phyloP scores from a whole-genome alignment of 176 grass and related monocot genomes.

The Echinochloa phyllopogon region DNA sequence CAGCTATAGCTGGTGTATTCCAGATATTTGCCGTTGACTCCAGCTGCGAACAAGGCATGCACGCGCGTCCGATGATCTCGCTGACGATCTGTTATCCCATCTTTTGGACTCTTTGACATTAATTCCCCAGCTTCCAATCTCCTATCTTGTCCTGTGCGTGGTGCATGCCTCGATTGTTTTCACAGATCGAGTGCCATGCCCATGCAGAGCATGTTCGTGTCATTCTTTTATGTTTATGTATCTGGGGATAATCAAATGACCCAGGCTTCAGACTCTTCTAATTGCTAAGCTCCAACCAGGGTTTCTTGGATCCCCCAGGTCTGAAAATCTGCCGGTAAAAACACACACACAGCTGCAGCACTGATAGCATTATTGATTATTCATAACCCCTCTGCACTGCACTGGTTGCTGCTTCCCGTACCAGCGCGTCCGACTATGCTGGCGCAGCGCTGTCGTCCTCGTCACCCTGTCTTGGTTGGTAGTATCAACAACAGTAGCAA shows the following conservation, averaged over 20 bases:
- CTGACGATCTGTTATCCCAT: constrained; percentile 36
- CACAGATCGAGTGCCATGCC: not conserved
- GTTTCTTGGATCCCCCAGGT: not conserved
- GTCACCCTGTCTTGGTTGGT: not conserved
- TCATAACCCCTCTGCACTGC: not conserved
- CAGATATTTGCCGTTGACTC: constrained; percentile 31
- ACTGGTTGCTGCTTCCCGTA: not conserved
- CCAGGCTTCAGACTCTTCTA: not conserved
- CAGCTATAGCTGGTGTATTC: no score
- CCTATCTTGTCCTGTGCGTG: not conserved
- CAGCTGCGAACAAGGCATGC: not conserved
- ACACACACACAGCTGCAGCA: not conserved
- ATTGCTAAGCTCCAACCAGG: not conserved
- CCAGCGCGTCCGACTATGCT: constrained; percentile 3
- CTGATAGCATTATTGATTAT: not conserved
- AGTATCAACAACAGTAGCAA: not conserved
- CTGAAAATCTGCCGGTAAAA: not conserved
- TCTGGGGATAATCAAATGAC: not conserved
- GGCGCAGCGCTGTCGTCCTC: not conserved
- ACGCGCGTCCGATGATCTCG: constrained; percentile 12
- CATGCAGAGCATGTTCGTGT: not conserved
- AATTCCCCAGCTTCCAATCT: not conserved
- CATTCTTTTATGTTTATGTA: not conserved
- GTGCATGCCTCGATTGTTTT: no score
- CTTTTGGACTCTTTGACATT: constrained; percentile 23